Evolutionary conservation across 225 moss, liverwort and hornwort species (phyloP), one percentile per base, ranked within the genome.

Genomic region (Bryoerythrophyllum caledonicum): DNA sequence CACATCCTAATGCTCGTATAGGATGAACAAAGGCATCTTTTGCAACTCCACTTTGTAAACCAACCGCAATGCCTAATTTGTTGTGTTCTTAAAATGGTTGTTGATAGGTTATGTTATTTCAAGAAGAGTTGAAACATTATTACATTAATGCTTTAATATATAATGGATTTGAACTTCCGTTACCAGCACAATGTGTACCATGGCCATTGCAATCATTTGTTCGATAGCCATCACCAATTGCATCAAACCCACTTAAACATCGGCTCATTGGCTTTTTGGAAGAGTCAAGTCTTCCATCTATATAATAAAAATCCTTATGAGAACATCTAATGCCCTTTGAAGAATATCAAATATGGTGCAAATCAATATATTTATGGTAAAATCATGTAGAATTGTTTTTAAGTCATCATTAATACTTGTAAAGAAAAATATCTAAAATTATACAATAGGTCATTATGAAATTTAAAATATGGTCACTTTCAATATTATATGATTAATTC

Each of bases 151-250:
- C 4, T 3, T 43, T 14, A 43, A 43, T 43, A 13, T 11, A 43
- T 43, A 12, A 46, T 3, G 11, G 11, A 0, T 1, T 4, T 5
- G 0, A 46, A 19, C 0, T 38, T 67, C 0, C 9, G 19, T 53
- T 73, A 94, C 96, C 96, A 75, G 96, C 94, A 16, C 94, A 94
- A 89, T 94, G 94, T 46, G 96, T 97, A 12, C 96, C 96, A 60
- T 97, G 96, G 11, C 94, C 94, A 62, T 93, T 94, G 66, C 94
- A 97, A 74, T 97, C 96, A 72, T 83, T 81, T 40, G 90, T 94
- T 74, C 85, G 81, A 58, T 73, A 75, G 8, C 96, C 94, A 78
- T 97, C 96, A 19, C 85, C 80, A 51, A 97, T 76, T 21, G 84
- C 86, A 84, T 94, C 94, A 66, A 90, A 88, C 6, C 92, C 94